Percentiles rank a stretch among this genome's conserved stretches.
Conservation (phyloP, 2,329 filamentous ascomycete genomes). For the Diplocarpon rosae region DNA sequence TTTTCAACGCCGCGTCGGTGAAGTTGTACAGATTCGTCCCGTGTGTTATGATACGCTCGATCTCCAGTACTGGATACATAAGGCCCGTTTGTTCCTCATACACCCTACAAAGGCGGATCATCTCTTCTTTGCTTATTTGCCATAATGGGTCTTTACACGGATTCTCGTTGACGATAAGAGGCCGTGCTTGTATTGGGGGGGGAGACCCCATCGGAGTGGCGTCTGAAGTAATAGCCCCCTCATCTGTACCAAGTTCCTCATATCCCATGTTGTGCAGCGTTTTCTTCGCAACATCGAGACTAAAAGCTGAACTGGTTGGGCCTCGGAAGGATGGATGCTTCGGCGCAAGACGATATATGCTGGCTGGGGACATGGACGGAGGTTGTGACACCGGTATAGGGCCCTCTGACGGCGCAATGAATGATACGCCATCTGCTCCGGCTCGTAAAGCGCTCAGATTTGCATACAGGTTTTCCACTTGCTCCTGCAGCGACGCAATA, state of each 20-base stretch:
- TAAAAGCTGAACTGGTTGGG: conserved; percentile 76
- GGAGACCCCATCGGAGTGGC: conserved; percentile 33
- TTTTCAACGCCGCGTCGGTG: conserved; percentile 54
- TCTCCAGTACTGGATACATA: conserved; percentile 81
- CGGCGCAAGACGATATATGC: conserved; percentile 14
- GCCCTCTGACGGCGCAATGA: conserved; percentile 16
- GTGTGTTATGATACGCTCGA: conserved; percentile 60
- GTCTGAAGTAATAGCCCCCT: conserved; percentile 46
- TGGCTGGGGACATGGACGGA: conserved; percentile 17
- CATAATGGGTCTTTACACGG: conserved; percentile 64
- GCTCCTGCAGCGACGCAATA: conserved; percentile 66
- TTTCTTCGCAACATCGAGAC: conserved; percentile 74
- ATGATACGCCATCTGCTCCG: conserved; percentile 13
- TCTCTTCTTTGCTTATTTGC: conserved; percentile 66
- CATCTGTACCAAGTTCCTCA: conserved; percentile 47
- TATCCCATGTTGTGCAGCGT: conserved; percentile 88
- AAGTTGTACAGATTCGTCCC: conserved; percentile 60
- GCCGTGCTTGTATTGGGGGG: conserved; percentile 21
- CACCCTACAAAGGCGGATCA: conserved; percentile 63
- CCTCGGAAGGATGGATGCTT: conserved; percentile 59
- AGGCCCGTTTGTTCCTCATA: conserved; percentile 86
- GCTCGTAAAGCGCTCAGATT: conserved; percentile 45
- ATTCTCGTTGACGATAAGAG: conserved; percentile 7
- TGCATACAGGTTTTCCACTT: conserved; percentile 67
- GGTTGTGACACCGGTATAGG: conserved; percentile 22